Evolutionary conservation across 108 stramenopile species (phyloP).

Genomic region (Stephanodiscus minutulus): DNA sequence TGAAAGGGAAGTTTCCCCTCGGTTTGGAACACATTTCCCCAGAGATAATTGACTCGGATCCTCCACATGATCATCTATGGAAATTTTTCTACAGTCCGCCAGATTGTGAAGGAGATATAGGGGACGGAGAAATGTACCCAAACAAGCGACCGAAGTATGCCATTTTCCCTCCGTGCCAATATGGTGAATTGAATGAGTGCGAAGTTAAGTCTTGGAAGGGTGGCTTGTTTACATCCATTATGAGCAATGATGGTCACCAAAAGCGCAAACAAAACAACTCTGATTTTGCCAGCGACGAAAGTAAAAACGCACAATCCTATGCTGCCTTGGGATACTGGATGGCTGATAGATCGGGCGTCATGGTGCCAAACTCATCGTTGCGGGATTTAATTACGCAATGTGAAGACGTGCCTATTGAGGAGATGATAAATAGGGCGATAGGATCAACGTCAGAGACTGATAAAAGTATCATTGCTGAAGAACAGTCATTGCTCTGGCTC

Average conservation of each 20-base stretch:
- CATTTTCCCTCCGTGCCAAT: constrained; percentile 47
- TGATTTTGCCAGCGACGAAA: not conserved
- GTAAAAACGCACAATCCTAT: constrained; percentile 6
- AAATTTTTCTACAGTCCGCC: constrained; percentile 13
- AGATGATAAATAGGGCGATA: constrained; percentile 30
- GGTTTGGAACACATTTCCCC: constrained; percentile 17
- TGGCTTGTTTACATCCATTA: constrained; percentile 12
- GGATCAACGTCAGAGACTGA: not conserved
- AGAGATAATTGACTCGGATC: constrained; percentile 1
- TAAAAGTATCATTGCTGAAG: not conserved
- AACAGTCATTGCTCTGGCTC: constrained; percentile 51
- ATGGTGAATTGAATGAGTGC: constrained; percentile 22
- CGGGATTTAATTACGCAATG: constrained; percentile 18
- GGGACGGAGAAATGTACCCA: not conserved
- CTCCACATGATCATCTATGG: constrained; percentile 20
- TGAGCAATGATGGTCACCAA: constrained; percentile 15
- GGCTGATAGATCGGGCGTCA: constrained; percentile 35
- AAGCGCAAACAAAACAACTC: not conserved
- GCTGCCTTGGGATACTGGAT: constrained; percentile 62
- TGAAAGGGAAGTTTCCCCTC: constrained; percentile 69
- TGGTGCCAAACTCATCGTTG: constrained; percentile 8
- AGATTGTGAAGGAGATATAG: not conserved
- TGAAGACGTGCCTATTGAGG: constrained; percentile 4
- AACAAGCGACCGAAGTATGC: constrained; percentile 11
- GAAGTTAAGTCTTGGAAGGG: constrained; percentile 15